Percentiles rank a stretch among this genome's conserved stretches.
phyloP scores from a whole-genome alignment of 257 asterid genomes.

The Solanum sejunctum region DNA sequence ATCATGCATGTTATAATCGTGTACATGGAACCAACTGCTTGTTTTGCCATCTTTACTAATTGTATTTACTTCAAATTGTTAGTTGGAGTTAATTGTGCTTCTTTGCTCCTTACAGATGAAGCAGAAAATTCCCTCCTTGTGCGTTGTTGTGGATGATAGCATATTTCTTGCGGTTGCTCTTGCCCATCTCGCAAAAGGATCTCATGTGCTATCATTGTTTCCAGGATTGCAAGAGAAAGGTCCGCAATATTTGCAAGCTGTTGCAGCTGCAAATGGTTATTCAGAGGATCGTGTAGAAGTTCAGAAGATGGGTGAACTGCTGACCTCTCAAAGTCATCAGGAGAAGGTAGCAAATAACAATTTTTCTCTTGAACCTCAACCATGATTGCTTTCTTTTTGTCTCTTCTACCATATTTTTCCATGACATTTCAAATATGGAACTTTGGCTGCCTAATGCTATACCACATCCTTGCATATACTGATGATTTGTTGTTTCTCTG shows the following conservation, averaged over 20 bases:
- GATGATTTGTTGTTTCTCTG: constrained; percentile 10
- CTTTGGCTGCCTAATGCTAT: not conserved
- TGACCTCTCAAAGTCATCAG: constrained; percentile 33
- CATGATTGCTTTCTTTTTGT: not conserved
- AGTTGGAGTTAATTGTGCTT: not conserved
- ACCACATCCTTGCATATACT: not conserved
- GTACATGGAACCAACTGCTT: not conserved
- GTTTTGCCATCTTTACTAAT: not conserved
- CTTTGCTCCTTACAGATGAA: constrained; percentile 36
- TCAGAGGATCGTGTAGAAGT: constrained; percentile 50
- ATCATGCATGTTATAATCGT: not conserved
- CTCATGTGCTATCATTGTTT: constrained; percentile 63
- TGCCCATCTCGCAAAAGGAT: constrained; percentile 42
- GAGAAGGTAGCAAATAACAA: constrained; percentile 32
- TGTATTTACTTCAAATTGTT: not conserved
- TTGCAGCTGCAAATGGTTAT: constrained; percentile 52
- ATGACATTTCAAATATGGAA: not conserved
- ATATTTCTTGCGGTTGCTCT: constrained; percentile 52
- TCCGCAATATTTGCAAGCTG: constrained; percentile 41
- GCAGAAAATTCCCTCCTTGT: constrained; percentile 43
- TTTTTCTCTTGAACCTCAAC: not conserved
- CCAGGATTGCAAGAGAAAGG: constrained; percentile 77
- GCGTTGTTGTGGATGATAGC: constrained; percentile 84
- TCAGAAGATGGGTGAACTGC: constrained; percentile 21
- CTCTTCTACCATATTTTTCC: not conserved